These are phyloP conservation scores for Chaetoceros tenuissimus DNA, from an alignment of 108 stramenopile genomes.

Conservation along the genomic window DNA sequence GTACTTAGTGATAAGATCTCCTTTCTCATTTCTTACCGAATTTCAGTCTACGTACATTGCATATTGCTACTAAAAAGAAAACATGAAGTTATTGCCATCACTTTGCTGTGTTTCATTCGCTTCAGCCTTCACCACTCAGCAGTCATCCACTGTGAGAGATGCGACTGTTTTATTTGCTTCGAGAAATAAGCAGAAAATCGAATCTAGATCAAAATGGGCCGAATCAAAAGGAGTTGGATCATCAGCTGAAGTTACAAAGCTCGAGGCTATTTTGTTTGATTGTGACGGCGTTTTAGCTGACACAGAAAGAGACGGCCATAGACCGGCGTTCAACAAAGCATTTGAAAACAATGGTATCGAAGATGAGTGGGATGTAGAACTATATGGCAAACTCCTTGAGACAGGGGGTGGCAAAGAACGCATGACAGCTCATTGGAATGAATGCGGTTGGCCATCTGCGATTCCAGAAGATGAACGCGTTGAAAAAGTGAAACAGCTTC, in stretches of 20 bases:
- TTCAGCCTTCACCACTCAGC: no score
- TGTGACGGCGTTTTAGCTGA: constrained; percentile 94
- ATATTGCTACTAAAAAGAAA: no score
- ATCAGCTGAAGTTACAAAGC: no score
- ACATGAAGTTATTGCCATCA: no score
- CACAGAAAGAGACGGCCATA: constrained; percentile 89
- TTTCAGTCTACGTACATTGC: no score
- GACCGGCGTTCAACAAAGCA: constrained; percentile 81
- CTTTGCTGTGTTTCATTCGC: no score
- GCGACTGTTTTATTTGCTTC: constrained; percentile 33
- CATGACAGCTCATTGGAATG: constrained; percentile 92
- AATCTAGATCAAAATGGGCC: constrained; percentile 56
- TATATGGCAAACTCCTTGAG: constrained; percentile 82
- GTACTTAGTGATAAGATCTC: no score
- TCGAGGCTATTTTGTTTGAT: constrained; percentile 79
- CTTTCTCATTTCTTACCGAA: no score
- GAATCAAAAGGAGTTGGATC: constrained; percentile 44
- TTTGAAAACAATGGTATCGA: constrained; percentile 68
- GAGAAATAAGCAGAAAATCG: constrained; percentile 46
- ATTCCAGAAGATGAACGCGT: constrained; percentile 35
- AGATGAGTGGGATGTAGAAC: constrained; percentile 76
- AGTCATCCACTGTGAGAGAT: no score
- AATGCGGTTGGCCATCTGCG: constrained; percentile 73
- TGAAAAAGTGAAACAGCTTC: constrained; percentile 78
- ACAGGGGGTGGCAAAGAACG: constrained; percentile 91